Percentiles rank a stretch among this genome's conserved stretches.
phyloP scores from a whole-genome alignment of 73 alveolate genomes.

The Paramecium pentaurelia region DNA sequence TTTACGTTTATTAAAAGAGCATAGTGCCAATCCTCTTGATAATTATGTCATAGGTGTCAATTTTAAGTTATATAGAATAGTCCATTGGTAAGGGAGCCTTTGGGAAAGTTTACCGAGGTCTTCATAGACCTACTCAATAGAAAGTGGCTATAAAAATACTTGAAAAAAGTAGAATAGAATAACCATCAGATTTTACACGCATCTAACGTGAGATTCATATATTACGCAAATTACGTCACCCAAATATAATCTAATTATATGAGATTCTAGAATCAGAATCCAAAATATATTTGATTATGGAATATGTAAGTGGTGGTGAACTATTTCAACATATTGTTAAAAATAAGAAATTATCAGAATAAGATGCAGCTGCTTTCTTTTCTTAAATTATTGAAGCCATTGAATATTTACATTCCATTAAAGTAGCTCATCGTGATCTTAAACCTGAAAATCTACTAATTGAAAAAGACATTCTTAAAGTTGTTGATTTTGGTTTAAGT shows the following conservation, averaged over 20 bases:
- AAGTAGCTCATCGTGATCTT: slow-evolving; percentile 82
- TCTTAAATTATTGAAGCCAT: slow-evolving; percentile 84
- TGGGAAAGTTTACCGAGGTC: slow-evolving; percentile 65
- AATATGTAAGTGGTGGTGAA: slow-evolving; percentile 92
- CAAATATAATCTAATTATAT: slow-evolving; percentile 82
- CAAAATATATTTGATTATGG: slow-evolving; percentile 87
- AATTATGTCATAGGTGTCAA: slow-evolving; percentile 54
- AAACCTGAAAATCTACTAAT: slow-evolving; percentile 83
- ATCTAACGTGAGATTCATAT: slow-evolving; percentile 88
- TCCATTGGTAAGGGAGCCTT: slow-evolving; percentile 70
- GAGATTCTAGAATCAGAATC: slow-evolving; percentile 82
- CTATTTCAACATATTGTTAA: slow-evolving; percentile 86
- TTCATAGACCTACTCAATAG: slow-evolving; percentile 51
- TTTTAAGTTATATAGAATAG: not conserved
- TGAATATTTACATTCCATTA: slow-evolving; percentile 77
- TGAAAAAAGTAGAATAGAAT: slow-evolving; percentile 76
- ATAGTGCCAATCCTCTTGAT: slow-evolving; percentile 31
- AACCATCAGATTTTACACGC: slow-evolving; percentile 82
- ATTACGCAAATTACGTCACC: slow-evolving; percentile 81
- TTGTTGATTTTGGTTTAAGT: slow-evolving; percentile 81
- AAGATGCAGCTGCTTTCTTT: slow-evolving; percentile 77
- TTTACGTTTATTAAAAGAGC: not conserved
- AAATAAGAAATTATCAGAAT: slow-evolving; percentile 75
- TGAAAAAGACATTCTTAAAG: slow-evolving; percentile 68
- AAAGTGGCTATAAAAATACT: not conserved